Conservation (phyloP, 768 basidiomycete genomes). For the Calocybe gangraenosa region DNA sequence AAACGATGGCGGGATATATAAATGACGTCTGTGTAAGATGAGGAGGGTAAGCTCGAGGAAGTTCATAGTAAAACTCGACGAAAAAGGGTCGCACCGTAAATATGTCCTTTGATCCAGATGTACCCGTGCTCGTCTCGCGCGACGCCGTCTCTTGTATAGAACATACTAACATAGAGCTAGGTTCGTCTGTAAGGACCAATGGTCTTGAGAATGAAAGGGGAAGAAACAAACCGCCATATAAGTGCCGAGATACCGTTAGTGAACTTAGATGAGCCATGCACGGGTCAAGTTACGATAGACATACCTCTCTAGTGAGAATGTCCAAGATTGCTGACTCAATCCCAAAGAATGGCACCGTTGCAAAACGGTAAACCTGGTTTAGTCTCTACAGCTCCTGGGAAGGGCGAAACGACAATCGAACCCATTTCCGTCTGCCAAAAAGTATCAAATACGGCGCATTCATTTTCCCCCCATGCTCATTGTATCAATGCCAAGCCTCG, state of each 20-base stretch:
- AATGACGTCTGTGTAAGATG: conserved; percentile 92
- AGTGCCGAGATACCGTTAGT: conserved; percentile 68
- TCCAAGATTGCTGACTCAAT: conserved; percentile 85
- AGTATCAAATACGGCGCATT: conserved; percentile 94
- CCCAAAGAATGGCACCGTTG: conserved; percentile 98
- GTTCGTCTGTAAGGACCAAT: not conserved
- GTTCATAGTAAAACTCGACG: too few relatives aligned
- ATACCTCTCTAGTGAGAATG: too few relatives aligned
- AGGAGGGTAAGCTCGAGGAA: conserved; percentile 4
- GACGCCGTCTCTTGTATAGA: conserved; percentile 98
- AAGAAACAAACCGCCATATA: conserved; percentile 36
- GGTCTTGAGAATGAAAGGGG: not conserved
- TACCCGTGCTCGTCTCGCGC: conserved; percentile 93
- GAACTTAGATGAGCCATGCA: too few relatives aligned
- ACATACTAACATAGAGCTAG: conserved; percentile 80
- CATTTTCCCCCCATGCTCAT: conserved; percentile 85
- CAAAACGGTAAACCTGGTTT: conserved; percentile 96
- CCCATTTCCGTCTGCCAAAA: conserved; percentile 99
- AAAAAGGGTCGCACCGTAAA: conserved; percentile 88
- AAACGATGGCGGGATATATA: conserved; percentile 97
- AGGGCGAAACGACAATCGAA: conserved; percentile 89
- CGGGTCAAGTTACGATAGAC: too few relatives aligned
- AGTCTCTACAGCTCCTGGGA: conserved; percentile 93
- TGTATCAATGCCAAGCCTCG: conserved; percentile 99
- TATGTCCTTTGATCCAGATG: conserved; percentile 97